Conservation (phyloP, 2,329 filamentous ascomycete genomes). For the Apiospora pterosperma region DNA sequence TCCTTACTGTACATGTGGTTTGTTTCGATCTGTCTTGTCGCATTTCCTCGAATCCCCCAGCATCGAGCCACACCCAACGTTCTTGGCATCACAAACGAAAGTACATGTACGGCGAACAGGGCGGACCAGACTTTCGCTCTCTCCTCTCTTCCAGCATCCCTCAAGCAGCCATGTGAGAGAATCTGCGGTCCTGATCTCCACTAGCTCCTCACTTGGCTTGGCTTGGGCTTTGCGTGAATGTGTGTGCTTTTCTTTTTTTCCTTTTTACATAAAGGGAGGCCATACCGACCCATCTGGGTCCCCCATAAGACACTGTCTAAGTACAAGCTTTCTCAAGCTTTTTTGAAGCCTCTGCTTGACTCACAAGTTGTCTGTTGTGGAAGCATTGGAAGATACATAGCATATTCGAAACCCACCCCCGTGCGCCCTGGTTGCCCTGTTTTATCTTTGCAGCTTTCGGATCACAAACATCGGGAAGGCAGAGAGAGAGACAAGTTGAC, state of each 20-base stretch:
- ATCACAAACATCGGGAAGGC: background rate
- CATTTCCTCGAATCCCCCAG: background rate
- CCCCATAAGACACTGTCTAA: background rate
- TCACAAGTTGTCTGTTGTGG: background rate
- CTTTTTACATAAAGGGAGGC: slow-evolving; percentile 1
- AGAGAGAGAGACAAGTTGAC: background rate
- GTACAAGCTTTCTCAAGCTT: slow-evolving; percentile 2
- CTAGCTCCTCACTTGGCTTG: slow-evolving; percentile 1
- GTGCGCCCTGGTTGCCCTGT: background rate
- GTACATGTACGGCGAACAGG: background rate
- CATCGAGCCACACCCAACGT: slow-evolving; percentile 4
- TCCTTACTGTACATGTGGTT: background rate
- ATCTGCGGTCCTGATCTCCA: background rate
- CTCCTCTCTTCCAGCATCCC: background rate
- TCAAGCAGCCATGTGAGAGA: background rate
- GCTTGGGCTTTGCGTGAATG: background rate
- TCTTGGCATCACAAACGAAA: slow-evolving; percentile 9
- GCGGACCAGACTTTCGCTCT: background rate
- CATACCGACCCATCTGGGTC: background rate
- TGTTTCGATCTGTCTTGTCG: background rate
- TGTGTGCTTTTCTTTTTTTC: background rate
- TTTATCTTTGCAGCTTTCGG: background rate
- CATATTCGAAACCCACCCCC: background rate
- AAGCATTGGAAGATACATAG: background rate
- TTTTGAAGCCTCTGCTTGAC: slow-evolving; percentile 3